phyloP scores from a whole-genome alignment of 2,329 filamentous ascomycete genomes.

The Colletotrichum karsti region DNA sequence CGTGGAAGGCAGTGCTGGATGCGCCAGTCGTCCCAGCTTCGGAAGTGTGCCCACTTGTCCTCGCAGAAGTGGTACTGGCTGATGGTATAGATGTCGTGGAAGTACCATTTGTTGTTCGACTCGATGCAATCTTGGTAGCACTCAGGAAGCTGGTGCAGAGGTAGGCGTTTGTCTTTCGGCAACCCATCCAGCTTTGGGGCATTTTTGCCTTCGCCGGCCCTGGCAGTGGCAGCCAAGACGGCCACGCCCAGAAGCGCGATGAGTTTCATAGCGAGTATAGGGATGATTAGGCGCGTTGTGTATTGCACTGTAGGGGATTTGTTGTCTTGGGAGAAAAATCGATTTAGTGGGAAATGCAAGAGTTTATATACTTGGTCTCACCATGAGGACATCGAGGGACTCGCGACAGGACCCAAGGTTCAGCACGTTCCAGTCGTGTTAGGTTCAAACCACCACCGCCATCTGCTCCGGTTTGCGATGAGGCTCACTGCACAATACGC shows the following conservation, averaged over 20 bases:
- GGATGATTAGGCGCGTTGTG: too few species aligned
- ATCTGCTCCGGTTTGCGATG: too few species aligned
- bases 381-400: too few species aligned
- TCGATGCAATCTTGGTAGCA: neutral
- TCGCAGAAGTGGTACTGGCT: neutral
- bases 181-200: neutral
- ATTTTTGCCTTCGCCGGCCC: neutral
- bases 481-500: too few species aligned
- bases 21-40: neutral
- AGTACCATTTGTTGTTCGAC: neutral
- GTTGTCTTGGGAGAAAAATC: neutral
- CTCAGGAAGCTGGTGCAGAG: neutral
- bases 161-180: accelerated
- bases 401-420: too few species aligned
- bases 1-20: too few species aligned
- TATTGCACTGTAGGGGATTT: neutral
- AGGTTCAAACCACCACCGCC: too few species aligned
- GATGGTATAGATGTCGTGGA: neutral
- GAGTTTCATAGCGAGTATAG: neutral
- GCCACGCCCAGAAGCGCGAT: neutral
- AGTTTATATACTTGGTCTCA: too few species aligned
- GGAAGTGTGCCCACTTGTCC: neutral
- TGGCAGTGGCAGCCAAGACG: neutral
- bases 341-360: too few species aligned
- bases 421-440: too few species aligned